phyloP scores from a whole-genome alignment of 176 grass and related monocot genomes.

The Themeda triandra region DNA sequence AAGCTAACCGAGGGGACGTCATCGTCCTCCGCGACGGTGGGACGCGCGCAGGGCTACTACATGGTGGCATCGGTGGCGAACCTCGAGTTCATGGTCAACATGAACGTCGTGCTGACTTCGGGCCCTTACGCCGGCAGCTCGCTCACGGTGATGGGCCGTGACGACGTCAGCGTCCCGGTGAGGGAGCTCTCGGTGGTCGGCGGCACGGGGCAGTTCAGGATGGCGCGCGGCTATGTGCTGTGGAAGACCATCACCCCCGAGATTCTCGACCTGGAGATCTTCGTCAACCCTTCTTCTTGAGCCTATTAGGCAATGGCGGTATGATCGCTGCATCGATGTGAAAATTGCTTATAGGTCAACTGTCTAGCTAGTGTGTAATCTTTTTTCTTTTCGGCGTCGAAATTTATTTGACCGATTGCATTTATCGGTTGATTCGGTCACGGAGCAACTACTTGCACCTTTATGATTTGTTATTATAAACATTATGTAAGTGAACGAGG shows the following conservation, averaged over 20 bases:
- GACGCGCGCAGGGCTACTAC: constrained; percentile 45
- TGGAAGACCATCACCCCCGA: constrained; percentile 36
- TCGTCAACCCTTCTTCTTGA: constrained; percentile 28
- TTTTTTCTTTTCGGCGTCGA: neutral
- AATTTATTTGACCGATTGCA: neutral
- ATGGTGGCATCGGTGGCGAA: neutral
- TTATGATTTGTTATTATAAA: neutral
- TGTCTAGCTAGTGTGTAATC: neutral
- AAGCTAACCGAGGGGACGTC: constrained; percentile 28
- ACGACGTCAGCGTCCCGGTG: constrained; percentile 23
- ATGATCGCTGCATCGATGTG: neutral
- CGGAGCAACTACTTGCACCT: neutral
- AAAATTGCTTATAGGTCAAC: neutral
- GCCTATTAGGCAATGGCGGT: neutral
- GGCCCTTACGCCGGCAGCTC: constrained; percentile 56
- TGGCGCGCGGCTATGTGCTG: constrained; percentile 49
- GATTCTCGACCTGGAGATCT: constrained; percentile 44
- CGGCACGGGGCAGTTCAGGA: constrained; percentile 52
- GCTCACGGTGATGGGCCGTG: constrained; percentile 32
- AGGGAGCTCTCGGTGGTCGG: constrained; percentile 54
- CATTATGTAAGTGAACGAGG: neutral
- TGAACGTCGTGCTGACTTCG: constrained; percentile 45
- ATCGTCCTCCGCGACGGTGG: neutral
- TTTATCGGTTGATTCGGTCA: neutral
- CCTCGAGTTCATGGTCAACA: constrained; percentile 22